A percentile compares a stretch with the other conserved stretches of the same genome.
phyloP scores from a whole-genome alignment of 2,329 filamentous ascomycete genomes.

The Capronia epimyces region DNA sequence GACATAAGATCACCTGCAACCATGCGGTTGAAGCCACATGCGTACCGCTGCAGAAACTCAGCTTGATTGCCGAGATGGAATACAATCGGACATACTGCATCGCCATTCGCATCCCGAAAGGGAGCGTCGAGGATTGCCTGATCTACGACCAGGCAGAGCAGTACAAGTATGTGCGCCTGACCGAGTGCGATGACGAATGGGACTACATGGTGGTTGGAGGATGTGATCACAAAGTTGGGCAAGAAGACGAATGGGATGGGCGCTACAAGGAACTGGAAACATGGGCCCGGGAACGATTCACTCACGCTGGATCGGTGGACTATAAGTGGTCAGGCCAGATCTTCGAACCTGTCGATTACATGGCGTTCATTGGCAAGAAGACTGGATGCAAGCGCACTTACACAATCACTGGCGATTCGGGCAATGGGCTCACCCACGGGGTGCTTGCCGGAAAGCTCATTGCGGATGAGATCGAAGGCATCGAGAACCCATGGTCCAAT shows the following conservation, averaged over 20 bases:
- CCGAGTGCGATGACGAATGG: constrained; percentile 48
- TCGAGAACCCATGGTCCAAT: constrained; percentile 30
- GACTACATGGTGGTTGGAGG: constrained; percentile 55
- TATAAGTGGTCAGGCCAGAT: constrained; percentile 57
- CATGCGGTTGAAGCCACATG: constrained; percentile 52
- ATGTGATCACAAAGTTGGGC: constrained; percentile 56
- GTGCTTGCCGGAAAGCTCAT: constrained; percentile 50
- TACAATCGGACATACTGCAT: constrained; percentile 54
- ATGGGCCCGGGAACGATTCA: constrained; percentile 52
- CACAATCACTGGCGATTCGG: constrained; percentile 53
- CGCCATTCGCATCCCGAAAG: constrained; percentile 50
- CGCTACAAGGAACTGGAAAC: constrained; percentile 49
- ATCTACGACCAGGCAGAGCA: constrained; percentile 52
- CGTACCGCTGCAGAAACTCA: constrained; percentile 53
- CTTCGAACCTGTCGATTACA: constrained; percentile 51
- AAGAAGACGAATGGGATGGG: constrained; percentile 40
- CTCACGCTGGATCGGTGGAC: constrained; percentile 46
- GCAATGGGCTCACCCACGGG: constrained; percentile 54
- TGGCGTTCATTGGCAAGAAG: constrained; percentile 54
- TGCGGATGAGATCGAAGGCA: constrained; percentile 50
- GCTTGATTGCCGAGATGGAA: constrained; percentile 50
- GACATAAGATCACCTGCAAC: constrained; percentile 45
- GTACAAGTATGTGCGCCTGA: constrained; percentile 54
- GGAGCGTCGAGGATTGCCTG: constrained; percentile 49
- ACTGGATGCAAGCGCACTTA: constrained; percentile 49